phyloP scores from a whole-genome alignment of 2,329 filamentous ascomycete genomes.

The Alternaria alternata region DNA sequence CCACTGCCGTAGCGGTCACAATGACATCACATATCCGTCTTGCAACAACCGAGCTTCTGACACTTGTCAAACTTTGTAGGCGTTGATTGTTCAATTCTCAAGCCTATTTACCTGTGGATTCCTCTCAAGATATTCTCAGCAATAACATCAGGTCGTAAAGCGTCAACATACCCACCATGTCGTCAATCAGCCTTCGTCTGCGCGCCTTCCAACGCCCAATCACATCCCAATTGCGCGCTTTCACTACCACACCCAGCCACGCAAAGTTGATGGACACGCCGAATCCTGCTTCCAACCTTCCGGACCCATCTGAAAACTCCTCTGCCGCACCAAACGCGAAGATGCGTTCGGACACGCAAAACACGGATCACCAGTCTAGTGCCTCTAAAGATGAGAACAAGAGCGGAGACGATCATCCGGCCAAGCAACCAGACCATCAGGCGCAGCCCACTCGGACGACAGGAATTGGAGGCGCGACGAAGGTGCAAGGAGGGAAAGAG shows the following conservation, averaged over 20 bases:
- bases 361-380: slow-evolving; percentile 42
- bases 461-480: slow-evolving; percentile 40
- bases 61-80: neutral
- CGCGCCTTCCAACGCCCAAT: slow-evolving; percentile 6
- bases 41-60: neutral
- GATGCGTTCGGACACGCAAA: slow-evolving; percentile 34
- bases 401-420: slow-evolving; percentile 47
- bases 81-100: neutral
- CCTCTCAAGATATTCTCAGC: rapidly evolving
- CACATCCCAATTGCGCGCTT: neutral
- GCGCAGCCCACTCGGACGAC: slow-evolving; percentile 41
- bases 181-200: slow-evolving; percentile 9
- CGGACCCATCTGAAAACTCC: slow-evolving; percentile 27
- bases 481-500: slow-evolving; percentile 47
- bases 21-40: slow-evolving; percentile 10
- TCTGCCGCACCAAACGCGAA: slow-evolving; percentile 33
- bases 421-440: slow-evolving; percentile 50
- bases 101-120: neutral
- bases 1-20: slow-evolving; percentile 18
- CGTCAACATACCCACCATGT: neutral
- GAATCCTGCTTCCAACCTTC: slow-evolving; percentile 30
- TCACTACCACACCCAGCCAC: slow-evolving; percentile 17
- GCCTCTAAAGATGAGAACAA: slow-evolving; percentile 40
- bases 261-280: slow-evolving; percentile 27
- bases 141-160: no score